Conservation (phyloP, 2,329 filamentous ascomycete species). For the Aspergillus novoparasiticus region DNA sequence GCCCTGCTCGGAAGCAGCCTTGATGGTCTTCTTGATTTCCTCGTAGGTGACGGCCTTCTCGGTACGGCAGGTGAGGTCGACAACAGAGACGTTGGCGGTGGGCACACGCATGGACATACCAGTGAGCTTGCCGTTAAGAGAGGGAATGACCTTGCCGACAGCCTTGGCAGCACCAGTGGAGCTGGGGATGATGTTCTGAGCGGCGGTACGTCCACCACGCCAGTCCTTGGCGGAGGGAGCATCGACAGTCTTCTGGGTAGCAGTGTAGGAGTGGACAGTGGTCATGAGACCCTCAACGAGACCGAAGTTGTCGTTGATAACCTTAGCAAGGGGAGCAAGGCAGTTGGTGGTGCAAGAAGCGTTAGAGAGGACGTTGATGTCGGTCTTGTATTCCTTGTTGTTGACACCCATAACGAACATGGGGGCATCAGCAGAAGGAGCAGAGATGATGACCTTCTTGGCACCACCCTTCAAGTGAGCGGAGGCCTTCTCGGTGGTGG, state of each 20-base stretch:
- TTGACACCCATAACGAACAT: slow-evolving; percentile 99
- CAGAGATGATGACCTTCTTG: slow-evolving; percentile 87
- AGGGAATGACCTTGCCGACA: slow-evolving; percentile 98
- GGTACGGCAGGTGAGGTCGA: slow-evolving; percentile 91
- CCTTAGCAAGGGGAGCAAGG: slow-evolving; percentile 98
- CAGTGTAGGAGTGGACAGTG: slow-evolving; percentile 99
- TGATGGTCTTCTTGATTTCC: slow-evolving; percentile 89
- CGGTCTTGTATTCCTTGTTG: slow-evolving; percentile 87
- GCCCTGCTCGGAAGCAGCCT: slow-evolving; percentile 75
- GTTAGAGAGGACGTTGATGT: slow-evolving; percentile 94
- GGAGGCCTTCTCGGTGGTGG: slow-evolving; percentile 92
- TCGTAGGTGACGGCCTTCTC: slow-evolving; percentile 78
- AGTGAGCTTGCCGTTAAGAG: slow-evolving; percentile 98
- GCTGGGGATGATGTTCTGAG: slow-evolving; percentile 99
- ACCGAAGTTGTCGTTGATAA: slow-evolving; percentile 96
- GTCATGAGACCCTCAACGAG: slow-evolving; percentile 99
- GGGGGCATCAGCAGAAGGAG: slow-evolving; percentile 73
- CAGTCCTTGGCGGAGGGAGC: slow-evolving; percentile 98
- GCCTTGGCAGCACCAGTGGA: slow-evolving; percentile 99
- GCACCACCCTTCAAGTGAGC: slow-evolving; percentile 94
- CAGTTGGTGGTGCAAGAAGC: slow-evolving; percentile 99
- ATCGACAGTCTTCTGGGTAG: slow-evolving; percentile 99
- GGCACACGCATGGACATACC: slow-evolving; percentile 99
- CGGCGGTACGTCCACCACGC: slow-evolving; percentile 97
- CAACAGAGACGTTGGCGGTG: slow-evolving; percentile 97